Evolutionary conservation across 257 asterid genomes (phyloP).

Genomic region (Thymus mandschuricus): DNA sequence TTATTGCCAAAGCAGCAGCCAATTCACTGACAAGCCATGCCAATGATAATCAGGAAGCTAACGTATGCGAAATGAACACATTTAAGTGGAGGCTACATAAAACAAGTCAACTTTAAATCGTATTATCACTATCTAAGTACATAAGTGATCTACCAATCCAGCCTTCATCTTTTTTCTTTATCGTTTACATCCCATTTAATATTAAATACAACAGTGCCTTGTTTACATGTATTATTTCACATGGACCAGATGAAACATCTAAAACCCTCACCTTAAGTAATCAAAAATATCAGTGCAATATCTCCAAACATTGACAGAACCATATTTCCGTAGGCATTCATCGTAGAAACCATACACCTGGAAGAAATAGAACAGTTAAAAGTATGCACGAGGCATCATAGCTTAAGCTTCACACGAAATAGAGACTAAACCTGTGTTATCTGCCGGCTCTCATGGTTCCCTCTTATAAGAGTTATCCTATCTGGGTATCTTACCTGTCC

Average conservation of each 20-base stretch:
- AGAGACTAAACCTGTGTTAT: conserved; percentile 81
- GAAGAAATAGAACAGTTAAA: conserved; percentile 30
- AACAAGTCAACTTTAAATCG: background rate
- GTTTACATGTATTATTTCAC: conserved; percentile 20
- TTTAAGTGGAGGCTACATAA: conserved; percentile 15
- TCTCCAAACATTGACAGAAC: conserved; percentile 96
- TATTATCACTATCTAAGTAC: conserved; percentile 12
- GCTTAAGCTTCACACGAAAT: conserved; percentile 29
- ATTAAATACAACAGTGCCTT: conserved; percentile 12
- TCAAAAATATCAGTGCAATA: conserved; percentile 97
- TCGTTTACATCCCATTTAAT: conserved; percentile 3
- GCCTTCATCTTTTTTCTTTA: conserved; percentile 14
- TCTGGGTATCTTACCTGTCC: conserved; percentile 93
- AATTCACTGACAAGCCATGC: background rate
- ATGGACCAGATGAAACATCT: conserved; percentile 18
- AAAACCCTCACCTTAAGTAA: conserved; percentile 71
- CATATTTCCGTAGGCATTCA: conserved; percentile 94
- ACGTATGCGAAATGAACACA: background rate
- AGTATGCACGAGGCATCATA: conserved; percentile 20
- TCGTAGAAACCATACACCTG: conserved; percentile 98
- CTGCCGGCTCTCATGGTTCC: conserved; percentile 98
- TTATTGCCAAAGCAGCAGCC: background rate
- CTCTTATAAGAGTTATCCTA: conserved; percentile 92
- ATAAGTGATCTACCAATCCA: background rate
- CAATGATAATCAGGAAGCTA: background rate